Evolutionary conservation across 768 basidiomycete genomes (phyloP), one percentile per base, ranked within the genome.

Genomic region (Pisolithus orientalis): DNA sequence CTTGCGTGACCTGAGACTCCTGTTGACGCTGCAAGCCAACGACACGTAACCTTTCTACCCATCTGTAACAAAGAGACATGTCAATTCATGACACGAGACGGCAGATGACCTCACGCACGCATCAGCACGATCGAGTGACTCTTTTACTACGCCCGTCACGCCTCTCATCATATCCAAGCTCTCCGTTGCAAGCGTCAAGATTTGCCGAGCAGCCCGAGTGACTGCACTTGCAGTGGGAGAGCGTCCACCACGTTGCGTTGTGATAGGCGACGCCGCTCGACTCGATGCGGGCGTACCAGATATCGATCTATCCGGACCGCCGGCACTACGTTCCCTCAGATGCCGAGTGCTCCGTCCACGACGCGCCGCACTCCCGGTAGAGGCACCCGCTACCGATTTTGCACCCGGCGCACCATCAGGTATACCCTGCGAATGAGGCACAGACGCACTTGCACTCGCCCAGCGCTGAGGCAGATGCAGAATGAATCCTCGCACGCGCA

Each of bases 151-250:
- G 4, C 80, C 78, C n/a, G 90, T 90, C 28, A 94, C 90, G 28
- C 88, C 83, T 28, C 85, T 76, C 76, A 95, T 83, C 90, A 94
- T 94, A 62, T 95, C 92, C 67, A 95, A 63, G 62, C 91, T 93
- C 72, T 95, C 94, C 13, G 87, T 87, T 11, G 93, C 91, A 8
- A 95, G 80, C 7, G 84, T 82, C 58, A 95, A 65, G 17, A 95
- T 84, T 47, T 87, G 74, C 65, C 90, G 86, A 9, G 93, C 89
- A 28, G 91, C 87, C 14, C 82, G 76, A 24, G 80, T 76, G 2
- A 88, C 89, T 6, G 82, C 72, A 34, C 80, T 75, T 0, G 79
- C 76, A 0, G 74, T 75, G 5, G 70, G 65, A 2, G 63, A 65
- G 38, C 58, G 60, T 17, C 21, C 47, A 37, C 42, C 53, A 27